Base-by-base conservation (phyloP, 129 eudicot genomes). In the Sambucus nigra region DNA sequence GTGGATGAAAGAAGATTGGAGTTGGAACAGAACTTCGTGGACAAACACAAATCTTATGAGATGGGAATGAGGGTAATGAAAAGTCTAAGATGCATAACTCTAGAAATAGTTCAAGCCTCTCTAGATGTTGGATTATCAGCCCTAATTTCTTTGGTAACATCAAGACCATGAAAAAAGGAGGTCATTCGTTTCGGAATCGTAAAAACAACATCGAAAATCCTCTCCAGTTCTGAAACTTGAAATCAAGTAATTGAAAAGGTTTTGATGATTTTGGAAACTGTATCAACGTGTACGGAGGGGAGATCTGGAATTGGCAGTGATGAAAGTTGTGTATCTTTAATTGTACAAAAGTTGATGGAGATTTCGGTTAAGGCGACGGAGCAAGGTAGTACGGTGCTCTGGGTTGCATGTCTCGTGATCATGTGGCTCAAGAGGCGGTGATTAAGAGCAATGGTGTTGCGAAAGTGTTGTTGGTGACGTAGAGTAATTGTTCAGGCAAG, bases 401-500 rank as follows among this genome's bases (percentile, higher is more conserved):
- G 93, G 82, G 96, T 44, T 87, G 69, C 52, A 59, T 82, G 66
- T 63, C 77, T 6, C 60, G 88, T 33, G 94, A 87, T 59, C 69
- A 61, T 26, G 57, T 60, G 49, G 85, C 92, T 0, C 77, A 66
- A 35, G 86, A 73, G 20, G 47, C 59, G 11, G 80, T 67, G 42
- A 68, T 69, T 66, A 71, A 48, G 52, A 74, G 32, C 48, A 87
- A 87, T 8, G 96, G 96, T 12, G 29, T 87, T 61, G 80, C 94
- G 5, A 87, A 82, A 63, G 84, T 76, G 60, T 71, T 87, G 72
- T 25, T 87, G 73, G 94, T 87, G 69, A 76, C 82, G 94, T 94
- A 87, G 66, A 88, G 96, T 31, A 71, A 73, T 64, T 80, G 94
- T 25, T 55, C 78, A 77, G 79, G 71, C 81, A 76, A 45, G 83